Evolutionary conservation across 1,284 basidiomycete species (phyloP), one percentile per base, ranked within the genome.

Genomic region (Athelia psychrophila): DNA sequence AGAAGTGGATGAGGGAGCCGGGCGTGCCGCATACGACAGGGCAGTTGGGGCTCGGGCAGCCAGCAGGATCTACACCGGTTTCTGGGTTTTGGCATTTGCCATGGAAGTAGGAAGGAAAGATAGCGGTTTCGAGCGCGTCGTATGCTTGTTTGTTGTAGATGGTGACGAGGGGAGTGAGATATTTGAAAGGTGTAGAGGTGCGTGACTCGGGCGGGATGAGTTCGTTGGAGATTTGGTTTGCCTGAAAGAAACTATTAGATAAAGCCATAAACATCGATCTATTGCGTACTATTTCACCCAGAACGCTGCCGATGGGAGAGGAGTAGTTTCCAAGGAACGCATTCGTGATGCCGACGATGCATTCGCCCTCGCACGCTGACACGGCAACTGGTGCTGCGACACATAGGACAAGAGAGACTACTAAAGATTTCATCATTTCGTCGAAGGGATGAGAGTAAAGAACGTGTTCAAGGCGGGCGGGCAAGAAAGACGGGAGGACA

Each of bases 41-140:
- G 63, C 88, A 90, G 62, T 88, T 80, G 25, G 87, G 86, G 59
- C 89, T 86, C 2, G 88, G 87, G 59, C 88, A 91, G 24, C 88
- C 88, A 3, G 68, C 50, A 13, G 86, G 87, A 23, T 83, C 76
- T 50, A 75, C 67, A 47, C 78, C 82, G 51, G 80, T 71, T 6
- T 57, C 61, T 30, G 27, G 6, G 40, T 72, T 61, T 58, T 80
- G 78, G 60, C 88, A 90, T 68, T 88, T 91, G 51, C 88, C 88
- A 56, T 90, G 88, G 65, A 90, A 90, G 68, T 72, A 81, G 25
- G 66, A 64, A 2, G 83, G 81, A 56, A 88, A 88, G 56, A 88
- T 83, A 19, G 74, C 75, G 23, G 54, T 66, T 58, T 76, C 68
- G 58, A 86, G 70, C 4, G 67, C 63, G 3, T 65, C 51, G 58